Percentiles rank a stretch among this genome's conserved stretches.
Evolutionary conservation across 140 eudicot species (phyloP).

Genomic region (Cichorium intybus): DNA sequence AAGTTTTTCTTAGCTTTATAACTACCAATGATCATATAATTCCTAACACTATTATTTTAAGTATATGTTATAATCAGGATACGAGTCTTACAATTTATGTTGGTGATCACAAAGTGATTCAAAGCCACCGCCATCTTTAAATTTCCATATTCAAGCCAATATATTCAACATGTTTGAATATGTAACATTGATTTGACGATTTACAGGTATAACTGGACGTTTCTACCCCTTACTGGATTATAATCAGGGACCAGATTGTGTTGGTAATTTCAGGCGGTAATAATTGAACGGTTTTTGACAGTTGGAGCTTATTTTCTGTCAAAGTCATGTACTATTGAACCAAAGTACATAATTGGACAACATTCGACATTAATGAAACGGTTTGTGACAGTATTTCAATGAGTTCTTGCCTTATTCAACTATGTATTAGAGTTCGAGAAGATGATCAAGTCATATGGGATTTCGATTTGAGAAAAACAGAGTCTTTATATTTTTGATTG

Average conservation of each 20-base stretch:
- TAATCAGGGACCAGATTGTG: background rate
- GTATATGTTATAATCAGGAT: too few relatives aligned
- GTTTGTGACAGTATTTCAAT: conserved; percentile 67
- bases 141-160: too few relatives aligned
- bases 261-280: background rate
- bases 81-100: too few relatives aligned
- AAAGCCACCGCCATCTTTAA: too few relatives aligned
- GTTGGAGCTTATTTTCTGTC: conserved; percentile 85
- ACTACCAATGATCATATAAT: too few relatives aligned
- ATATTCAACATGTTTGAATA: too few relatives aligned
- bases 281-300: conserved; percentile 78
- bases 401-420: conserved; percentile 95
- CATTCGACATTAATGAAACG: conserved; percentile 96
- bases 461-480: conserved; percentile 45
- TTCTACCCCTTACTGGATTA: background rate
- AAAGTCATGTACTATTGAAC: conserved; percentile 92
- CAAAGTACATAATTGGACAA: conserved; percentile 96
- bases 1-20: too few relatives aligned
- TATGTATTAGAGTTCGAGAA: conserved; percentile 92
- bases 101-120: too few relatives aligned
- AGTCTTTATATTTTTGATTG: conserved; percentile 3
- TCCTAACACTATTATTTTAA: too few relatives aligned
- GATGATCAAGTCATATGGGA: conserved; percentile 79
- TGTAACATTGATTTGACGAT: too few relatives aligned
- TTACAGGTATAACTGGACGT: too few relatives aligned